These are phyloP conservation scores for Silene latifolia DNA, from an alignment of 148 eudicot genomes.

Conservation along the genomic window DNA sequence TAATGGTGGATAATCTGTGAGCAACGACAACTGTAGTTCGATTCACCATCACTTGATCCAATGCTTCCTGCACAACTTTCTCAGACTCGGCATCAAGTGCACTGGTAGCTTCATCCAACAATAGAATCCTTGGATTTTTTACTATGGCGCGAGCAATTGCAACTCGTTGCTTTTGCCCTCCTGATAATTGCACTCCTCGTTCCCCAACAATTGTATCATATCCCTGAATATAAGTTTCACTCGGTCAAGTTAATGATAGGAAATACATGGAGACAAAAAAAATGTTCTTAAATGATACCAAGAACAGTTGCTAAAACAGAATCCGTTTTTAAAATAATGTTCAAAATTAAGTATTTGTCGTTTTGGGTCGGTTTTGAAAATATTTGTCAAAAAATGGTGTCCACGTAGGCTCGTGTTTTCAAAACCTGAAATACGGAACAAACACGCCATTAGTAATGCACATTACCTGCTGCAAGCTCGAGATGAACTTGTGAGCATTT, in stretches of 20 bases:
- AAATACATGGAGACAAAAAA: no score
- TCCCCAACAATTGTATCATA: constrained; percentile 15
- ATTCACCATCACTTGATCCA: constrained; percentile 15
- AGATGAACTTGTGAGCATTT: constrained; percentile 19
- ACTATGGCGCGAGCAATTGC: constrained; percentile 18
- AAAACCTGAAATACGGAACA: no score
- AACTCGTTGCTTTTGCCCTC: constrained; percentile 16
- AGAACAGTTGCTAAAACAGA: no score
- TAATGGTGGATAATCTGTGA: constrained; percentile 13
- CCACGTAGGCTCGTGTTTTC: no score
- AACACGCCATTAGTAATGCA: no score
- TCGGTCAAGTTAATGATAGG: neutral
- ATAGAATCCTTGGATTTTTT: constrained; percentile 14
- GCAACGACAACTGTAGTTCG: constrained; percentile 11
- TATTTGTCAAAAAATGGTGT: no score
- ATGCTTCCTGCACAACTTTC: constrained; percentile 16
- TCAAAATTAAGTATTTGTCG: no score
- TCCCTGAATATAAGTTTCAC: neutral
- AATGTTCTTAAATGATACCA: no score
- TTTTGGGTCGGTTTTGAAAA: no score
- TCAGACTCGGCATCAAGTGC: constrained; percentile 19
- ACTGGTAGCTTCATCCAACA: constrained; percentile 15
- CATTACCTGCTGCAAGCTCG: constrained; percentile 17
- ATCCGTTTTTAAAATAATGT: no score
- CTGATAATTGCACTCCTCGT: constrained; percentile 16